Conservation (phyloP, 306 rosid genomes). For the Castanospermum australe region DNA sequence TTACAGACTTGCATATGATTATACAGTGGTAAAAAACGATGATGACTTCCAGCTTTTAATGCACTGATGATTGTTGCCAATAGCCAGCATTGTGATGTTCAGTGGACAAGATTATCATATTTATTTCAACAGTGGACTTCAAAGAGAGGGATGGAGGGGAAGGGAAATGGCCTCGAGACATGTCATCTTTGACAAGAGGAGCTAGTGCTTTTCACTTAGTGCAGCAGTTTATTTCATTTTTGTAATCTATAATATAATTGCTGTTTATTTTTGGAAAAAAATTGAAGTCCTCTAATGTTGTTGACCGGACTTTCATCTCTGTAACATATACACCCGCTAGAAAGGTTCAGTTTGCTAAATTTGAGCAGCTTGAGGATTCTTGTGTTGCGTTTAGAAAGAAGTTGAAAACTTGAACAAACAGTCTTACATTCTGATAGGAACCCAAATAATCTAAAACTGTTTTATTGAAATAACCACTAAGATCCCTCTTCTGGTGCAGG, state of each 20-base stretch:
- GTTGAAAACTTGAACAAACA: neutral
- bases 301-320: neutral
- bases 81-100: neutral
- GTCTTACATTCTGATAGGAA: neutral
- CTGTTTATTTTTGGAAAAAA: neutral
- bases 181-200: slow-evolving; percentile 5
- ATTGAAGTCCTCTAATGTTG: neutral
- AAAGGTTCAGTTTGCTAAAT: neutral
- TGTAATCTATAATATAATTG: neutral
- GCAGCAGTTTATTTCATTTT: neutral
- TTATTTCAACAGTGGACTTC: neutral
- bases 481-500: no score
- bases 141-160: neutral
- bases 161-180: neutral
- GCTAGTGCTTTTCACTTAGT: neutral
- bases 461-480: no score
- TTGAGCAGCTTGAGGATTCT: neutral
- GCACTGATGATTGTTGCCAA: slow-evolving; percentile 43
- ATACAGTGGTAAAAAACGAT: slow-evolving; percentile 61
- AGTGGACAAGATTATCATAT: neutral
- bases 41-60: slow-evolving; percentile 64
- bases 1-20: slow-evolving; percentile 63
- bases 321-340: neutral
- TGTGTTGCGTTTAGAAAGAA: neutral
- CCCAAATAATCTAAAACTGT: no score